A percentile compares a stretch with the other conserved stretches of the same genome.
phyloP scores from a whole-genome alignment of 371 early-diverging fungal genomes.

The Mortierella sp. region DNA sequence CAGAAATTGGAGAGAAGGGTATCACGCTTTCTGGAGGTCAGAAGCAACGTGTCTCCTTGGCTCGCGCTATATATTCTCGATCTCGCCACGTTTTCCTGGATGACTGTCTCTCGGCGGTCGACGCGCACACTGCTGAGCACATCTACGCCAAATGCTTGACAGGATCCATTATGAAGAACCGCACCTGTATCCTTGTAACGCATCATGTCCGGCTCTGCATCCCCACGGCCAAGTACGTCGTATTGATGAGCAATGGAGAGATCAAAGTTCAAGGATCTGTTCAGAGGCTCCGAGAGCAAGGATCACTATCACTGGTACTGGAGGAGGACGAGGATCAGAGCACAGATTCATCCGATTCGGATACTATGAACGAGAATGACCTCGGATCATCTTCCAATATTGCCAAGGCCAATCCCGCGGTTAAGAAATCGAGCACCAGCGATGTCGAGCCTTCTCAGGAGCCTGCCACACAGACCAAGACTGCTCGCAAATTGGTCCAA shows the following conservation, averaged over 20 bases:
- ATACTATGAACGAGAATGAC: constrained; percentile 37
- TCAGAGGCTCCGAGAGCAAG: constrained; percentile 58
- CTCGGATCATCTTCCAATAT: constrained; percentile 38
- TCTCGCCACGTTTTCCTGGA: constrained; percentile 81
- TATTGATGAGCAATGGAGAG: constrained; percentile 71
- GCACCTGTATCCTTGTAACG: constrained; percentile 89
- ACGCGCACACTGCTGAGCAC: constrained; percentile 90
- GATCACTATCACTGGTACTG: constrained; percentile 51
- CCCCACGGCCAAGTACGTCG: constrained; percentile 69
- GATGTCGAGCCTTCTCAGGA: constrained; percentile 18
- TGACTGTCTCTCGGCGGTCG: constrained; percentile 86
- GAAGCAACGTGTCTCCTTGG: constrained; percentile 84
- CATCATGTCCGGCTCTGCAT: constrained; percentile 88
- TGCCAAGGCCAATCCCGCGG: constrained; percentile 26
- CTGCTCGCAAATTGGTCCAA: constrained; percentile 57
- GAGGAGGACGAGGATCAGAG: constrained; percentile 57
- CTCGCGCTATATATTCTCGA: constrained; percentile 85
- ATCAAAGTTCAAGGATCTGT: constrained; percentile 57
- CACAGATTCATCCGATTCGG: constrained; percentile 28
- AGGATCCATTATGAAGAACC: constrained; percentile 74
- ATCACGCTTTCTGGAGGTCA: constrained; percentile 83
- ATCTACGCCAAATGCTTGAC: constrained; percentile 77
- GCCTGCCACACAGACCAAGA: constrained; percentile 23
- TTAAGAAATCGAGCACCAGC: constrained; percentile 35
- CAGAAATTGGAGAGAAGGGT: constrained; percentile 93